Conservation (phyloP, 2,329 filamentous ascomycete genomes). For the Colletotrichum orbiculare region DNA sequence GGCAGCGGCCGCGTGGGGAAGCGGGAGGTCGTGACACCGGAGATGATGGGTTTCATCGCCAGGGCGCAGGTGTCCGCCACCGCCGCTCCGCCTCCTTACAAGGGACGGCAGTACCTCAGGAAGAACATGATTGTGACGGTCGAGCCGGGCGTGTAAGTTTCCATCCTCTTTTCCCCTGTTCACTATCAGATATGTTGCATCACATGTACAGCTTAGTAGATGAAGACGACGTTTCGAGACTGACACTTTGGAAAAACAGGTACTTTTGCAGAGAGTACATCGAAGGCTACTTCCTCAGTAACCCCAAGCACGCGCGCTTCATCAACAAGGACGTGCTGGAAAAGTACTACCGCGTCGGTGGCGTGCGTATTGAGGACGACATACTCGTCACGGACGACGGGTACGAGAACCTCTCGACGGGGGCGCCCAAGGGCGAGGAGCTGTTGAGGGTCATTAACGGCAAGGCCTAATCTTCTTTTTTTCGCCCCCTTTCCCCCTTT, state of each 20-base stretch:
- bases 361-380: constrained; percentile 93
- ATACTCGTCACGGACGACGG: constrained; percentile 82
- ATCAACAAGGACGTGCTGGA: constrained; percentile 75
- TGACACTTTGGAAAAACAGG: constrained; percentile 48
- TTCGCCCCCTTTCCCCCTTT: not conserved
- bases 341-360: constrained; percentile 81
- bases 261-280: constrained; percentile 83
- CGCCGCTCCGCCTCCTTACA: constrained; percentile 42
- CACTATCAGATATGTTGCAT: not conserved
- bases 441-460: constrained; percentile 71
- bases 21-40: constrained; percentile 53
- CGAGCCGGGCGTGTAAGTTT: constrained; percentile 75
- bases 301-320: constrained; percentile 67
- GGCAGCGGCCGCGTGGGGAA: constrained; percentile 51
- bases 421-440: constrained; percentile 79
- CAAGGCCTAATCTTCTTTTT: not conserved
- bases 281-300: constrained; percentile 73
- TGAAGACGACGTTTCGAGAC: not conserved
- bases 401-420: constrained; percentile 82
- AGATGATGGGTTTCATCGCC: constrained; percentile 46
- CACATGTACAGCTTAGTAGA: too few relatives aligned
- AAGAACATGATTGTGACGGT: constrained; percentile 80
- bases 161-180: not conserved
- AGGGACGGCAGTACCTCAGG: constrained; percentile 56
- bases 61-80: constrained; percentile 33